Evolutionary conservation across 208 protist species (phyloP), one percentile per base, ranked within the genome.

Genomic region (Phytomonas sp.): DNA sequence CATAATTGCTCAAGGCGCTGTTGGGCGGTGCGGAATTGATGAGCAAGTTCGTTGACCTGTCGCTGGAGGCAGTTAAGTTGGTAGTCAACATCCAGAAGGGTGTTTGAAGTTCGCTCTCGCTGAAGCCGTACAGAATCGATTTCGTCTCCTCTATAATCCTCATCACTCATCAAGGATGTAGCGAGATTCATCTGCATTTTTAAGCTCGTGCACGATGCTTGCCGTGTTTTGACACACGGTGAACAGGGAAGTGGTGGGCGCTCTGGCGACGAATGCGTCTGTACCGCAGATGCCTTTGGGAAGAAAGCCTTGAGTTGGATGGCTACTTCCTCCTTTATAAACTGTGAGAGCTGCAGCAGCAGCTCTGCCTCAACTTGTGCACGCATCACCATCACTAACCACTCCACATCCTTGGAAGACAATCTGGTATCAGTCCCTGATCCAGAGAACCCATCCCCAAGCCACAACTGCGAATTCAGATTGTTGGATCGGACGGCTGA

Each of bases 11-110:
- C 62, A 53, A 79, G 30, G 8, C 81, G 73, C 40, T 71, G 72
- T n/a, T 75, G 72, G 13, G 68, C n/a, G 11, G 62, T 30, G 1
- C 73, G 78, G 26, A 73, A 40, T 34, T 79, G 71, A 30, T 85
- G 81, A 23, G 68, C 67, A 17, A 81, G 67, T 53, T 73, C 74
- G 71, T 85, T 78, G 15, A 89, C 68, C 28, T 81, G 65, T 15
- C 79, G 81, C 65, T 89, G 84, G 60, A 85, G 23, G 5, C 2
- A 40, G 32, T 87, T 81, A 11, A 89, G 43, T 63, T 84, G 81
- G 37, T 77, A 74, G 62, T 89, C 81, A 1, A 89, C 66, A 61
- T 89, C 84, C 9, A 73, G 74, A 15, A 89, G 74, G 34, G 75
- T 71, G 40, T n/a, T 68, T 30, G 87, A 61, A 31, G 87, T 87